phyloP scores from a whole-genome alignment of 2,329 filamentous ascomycete species.

The Davidsoniella neocaledoniae region DNA sequence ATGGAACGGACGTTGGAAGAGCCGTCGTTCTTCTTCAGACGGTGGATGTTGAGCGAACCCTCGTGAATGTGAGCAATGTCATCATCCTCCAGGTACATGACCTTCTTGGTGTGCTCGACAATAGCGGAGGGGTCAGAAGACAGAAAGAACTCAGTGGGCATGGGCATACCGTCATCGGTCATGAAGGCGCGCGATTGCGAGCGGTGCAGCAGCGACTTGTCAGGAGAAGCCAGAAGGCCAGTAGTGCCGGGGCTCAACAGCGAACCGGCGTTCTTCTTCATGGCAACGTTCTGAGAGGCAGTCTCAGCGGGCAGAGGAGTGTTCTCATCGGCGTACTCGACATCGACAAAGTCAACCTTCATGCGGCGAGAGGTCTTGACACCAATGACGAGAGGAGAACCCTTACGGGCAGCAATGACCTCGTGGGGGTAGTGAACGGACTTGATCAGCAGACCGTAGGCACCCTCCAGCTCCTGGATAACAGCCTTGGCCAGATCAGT shows the following conservation, averaged over 20 bases:
- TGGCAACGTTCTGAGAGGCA: slow-evolving; percentile 86
- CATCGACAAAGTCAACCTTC: slow-evolving; percentile 99
- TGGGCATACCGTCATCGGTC: slow-evolving; percentile 93
- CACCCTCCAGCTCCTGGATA: slow-evolving; percentile 95
- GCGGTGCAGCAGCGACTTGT: slow-evolving; percentile 96
- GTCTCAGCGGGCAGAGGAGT: slow-evolving; percentile 75
- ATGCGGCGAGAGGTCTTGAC: slow-evolving; percentile 96
- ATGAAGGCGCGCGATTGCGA: slow-evolving; percentile 98
- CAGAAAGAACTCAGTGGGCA: slow-evolving; percentile 98
- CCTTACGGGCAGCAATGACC: slow-evolving; percentile 94
- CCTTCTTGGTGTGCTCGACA: slow-evolving; percentile 99
- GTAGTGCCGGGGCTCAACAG: slow-evolving; percentile 47
- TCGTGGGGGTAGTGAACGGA: slow-evolving; percentile 97
- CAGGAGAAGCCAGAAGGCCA: slow-evolving; percentile 62
- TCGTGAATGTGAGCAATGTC: slow-evolving; percentile 99
- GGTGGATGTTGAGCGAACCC: slow-evolving; percentile 96
- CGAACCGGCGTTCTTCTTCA: slow-evolving; percentile 69
- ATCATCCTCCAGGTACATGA: slow-evolving; percentile 97
- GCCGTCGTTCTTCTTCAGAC: slow-evolving; percentile 89
- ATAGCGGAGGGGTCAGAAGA: slow-evolving; percentile 97
- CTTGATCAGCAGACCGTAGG: slow-evolving; percentile 93
- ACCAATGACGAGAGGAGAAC: slow-evolving; percentile 87
- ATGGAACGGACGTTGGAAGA: slow-evolving; percentile 95
- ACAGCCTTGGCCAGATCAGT: slow-evolving; percentile 93
- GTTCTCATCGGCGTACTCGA: slow-evolving; percentile 85